A percentile compares a stretch with the other conserved stretches of the same genome.
These are phyloP conservation scores for Cornus florida DNA, from an alignment of 148 eudicot species.

Conservation along the genomic window DNA sequence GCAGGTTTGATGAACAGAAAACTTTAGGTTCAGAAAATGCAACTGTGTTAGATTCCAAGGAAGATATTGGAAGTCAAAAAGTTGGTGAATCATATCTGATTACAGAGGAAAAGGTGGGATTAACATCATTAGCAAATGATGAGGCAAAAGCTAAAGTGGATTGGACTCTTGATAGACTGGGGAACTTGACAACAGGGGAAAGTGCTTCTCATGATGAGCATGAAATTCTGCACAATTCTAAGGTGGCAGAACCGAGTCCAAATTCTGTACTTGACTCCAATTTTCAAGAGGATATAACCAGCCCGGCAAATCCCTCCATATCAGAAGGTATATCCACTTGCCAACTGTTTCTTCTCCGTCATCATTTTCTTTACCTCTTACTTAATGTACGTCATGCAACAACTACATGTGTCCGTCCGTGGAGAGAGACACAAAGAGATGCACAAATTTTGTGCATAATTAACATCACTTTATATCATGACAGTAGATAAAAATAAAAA, in stretches of 20 bases:
- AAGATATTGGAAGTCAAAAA: slow-evolving; percentile 20
- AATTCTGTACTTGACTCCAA: background rate
- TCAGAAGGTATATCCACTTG: slow-evolving; percentile 26
- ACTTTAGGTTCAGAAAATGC: slow-evolving; percentile 19
- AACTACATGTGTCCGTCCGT: background rate
- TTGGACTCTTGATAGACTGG: background rate
- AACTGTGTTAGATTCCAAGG: slow-evolving; percentile 4
- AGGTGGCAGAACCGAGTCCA: slow-evolving; percentile 2
- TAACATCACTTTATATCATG: background rate
- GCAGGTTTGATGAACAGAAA: slow-evolving; percentile 22
- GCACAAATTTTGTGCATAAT: background rate
- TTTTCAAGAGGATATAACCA: background rate
- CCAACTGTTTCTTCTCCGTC: background rate
- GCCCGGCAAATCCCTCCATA: background rate
- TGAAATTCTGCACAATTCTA: background rate
- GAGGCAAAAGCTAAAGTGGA: slow-evolving; percentile 3
- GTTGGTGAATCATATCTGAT: slow-evolving; percentile 1
- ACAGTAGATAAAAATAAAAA: too few species aligned
- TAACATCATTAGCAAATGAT: background rate
- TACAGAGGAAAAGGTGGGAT: slow-evolving; percentile 7
- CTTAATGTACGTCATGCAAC: background rate
- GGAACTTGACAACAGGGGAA: background rate
- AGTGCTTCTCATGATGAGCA: background rate
- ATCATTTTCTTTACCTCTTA: background rate
- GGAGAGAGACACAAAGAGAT: background rate